Conservation (phyloP, 805 yeast genomes). For the Candida pseudofarinosa region DNA sequence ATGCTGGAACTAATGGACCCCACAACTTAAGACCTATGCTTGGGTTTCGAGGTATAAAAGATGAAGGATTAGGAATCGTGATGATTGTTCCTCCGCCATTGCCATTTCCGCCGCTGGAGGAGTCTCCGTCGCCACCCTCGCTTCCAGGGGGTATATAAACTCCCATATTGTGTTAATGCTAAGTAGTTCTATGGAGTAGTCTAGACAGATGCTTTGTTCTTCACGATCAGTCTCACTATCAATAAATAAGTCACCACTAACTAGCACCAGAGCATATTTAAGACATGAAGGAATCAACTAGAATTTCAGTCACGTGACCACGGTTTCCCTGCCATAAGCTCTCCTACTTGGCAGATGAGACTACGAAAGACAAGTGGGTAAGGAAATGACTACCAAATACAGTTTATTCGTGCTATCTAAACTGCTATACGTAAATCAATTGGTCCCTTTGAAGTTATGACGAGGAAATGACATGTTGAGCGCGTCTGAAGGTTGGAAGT, state of each 20-base stretch:
- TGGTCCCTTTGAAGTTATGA: not conserved
- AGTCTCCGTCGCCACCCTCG: constrained; percentile 4
- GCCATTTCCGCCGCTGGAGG: constrained; percentile 3
- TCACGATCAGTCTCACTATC: not conserved
- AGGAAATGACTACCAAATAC: not conserved
- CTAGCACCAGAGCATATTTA: not conserved
- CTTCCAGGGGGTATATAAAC: constrained; percentile 32
- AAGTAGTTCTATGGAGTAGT: not conserved
- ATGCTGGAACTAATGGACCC: constrained; percentile 74
- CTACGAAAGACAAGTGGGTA: too few relatives aligned
- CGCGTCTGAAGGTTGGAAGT: not conserved
- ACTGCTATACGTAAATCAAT: not conserved
- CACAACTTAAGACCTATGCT: constrained; percentile 56
- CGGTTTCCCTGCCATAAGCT: too few relatives aligned
- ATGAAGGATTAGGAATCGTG: constrained; percentile 16
- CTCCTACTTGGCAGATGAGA: too few relatives aligned
- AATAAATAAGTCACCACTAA: not conserved
- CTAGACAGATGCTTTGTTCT: not conserved
- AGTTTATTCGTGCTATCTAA: not conserved
- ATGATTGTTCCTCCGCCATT: constrained; percentile 7
- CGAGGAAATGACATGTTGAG: not conserved
- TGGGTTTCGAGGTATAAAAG: constrained; percentile 37
- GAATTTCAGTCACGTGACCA: not conserved
- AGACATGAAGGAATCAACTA: not conserved
- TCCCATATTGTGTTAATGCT: constrained; percentile 19